Evolutionary conservation across 2,329 filamentous ascomycete species (phyloP).

Genomic region (Bipolaris cookei): DNA sequence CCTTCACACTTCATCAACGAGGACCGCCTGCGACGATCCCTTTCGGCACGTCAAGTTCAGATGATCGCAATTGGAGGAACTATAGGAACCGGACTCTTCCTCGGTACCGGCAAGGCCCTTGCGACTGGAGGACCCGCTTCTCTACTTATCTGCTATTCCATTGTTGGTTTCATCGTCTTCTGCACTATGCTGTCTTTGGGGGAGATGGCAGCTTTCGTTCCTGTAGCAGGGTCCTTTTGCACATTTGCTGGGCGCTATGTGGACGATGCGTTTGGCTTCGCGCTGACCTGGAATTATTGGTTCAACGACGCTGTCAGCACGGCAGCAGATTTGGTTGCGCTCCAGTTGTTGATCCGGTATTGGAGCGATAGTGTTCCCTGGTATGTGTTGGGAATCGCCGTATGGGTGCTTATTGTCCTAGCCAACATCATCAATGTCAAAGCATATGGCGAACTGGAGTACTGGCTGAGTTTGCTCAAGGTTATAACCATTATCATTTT

Average conservation of each 20-base stretch:
- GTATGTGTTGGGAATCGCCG: slow-evolving; percentile 39
- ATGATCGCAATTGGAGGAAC: slow-evolving; percentile 68
- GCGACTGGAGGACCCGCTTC: slow-evolving; percentile 52
- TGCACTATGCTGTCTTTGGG: slow-evolving; percentile 47
- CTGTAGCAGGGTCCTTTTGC: slow-evolving; percentile 42
- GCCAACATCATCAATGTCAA: slow-evolving; percentile 48
- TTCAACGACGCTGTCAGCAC: slow-evolving; percentile 43
- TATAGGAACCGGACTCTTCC: slow-evolving; percentile 66
- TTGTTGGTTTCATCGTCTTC: slow-evolving; percentile 42
- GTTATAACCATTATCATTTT: slow-evolving; percentile 45
- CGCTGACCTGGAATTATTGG: slow-evolving; percentile 43
- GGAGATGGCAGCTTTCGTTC: slow-evolving; percentile 49
- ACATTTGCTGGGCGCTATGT: slow-evolving; percentile 50
- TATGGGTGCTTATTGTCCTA: slow-evolving; percentile 43
- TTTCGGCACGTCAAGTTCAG: slow-evolving; percentile 59
- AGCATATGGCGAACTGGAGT: slow-evolving; percentile 48
- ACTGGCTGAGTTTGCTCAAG: slow-evolving; percentile 45
- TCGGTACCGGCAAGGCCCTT: slow-evolving; percentile 63
- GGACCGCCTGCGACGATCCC: slow-evolving; percentile 34
- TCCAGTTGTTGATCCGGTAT: slow-evolving; percentile 44
- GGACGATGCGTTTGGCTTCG: slow-evolving; percentile 66
- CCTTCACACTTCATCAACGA: slow-evolving; percentile 28
- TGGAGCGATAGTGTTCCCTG: slow-evolving; percentile 47
- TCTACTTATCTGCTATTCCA: slow-evolving; percentile 48
- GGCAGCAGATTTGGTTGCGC: slow-evolving; percentile 45